Conservation (phyloP, 768 basidiomycete genomes). For the Rhizopogon roseolus region DNA sequence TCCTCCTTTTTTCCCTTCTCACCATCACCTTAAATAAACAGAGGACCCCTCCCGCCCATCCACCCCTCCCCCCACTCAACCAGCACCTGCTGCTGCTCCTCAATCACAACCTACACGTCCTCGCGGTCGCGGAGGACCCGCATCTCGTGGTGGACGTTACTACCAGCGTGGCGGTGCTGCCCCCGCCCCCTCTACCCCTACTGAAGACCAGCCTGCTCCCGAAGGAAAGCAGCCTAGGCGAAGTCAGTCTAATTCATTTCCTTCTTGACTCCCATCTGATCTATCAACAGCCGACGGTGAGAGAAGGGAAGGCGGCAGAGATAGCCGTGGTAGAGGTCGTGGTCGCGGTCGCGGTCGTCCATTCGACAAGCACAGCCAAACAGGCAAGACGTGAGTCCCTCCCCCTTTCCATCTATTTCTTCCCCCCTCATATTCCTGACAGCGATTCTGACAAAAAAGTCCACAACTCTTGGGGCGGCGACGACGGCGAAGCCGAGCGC, state of each 20-base stretch:
- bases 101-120: conserved; percentile 27
- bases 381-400: conserved; percentile 69
- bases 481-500: conserved; percentile 81
- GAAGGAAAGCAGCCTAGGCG: conserved; percentile 28
- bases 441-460: conserved; percentile 96
- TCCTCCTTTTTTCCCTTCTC: conserved; percentile 1
- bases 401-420: background rate
- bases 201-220: conserved; percentile 31
- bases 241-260: conserved; percentile 17
- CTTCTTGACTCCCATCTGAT: background rate
- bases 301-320: conserved; percentile 36
- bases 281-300: conserved; percentile 35
- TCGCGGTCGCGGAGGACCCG: conserved; percentile 51
- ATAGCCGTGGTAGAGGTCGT: conserved; percentile 40
- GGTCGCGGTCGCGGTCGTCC: conserved; percentile 62
- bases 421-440: conserved; percentile 9
- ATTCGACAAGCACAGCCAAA: conserved; percentile 84
- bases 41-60: conserved; percentile 43
- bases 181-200: conserved; percentile 32
- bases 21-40: conserved; percentile 17
- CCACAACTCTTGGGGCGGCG: conserved; percentile 93
- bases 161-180: conserved; percentile 58
- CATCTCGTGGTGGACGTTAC: conserved; percentile 65
- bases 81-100: conserved; percentile 23
- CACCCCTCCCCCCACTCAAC: conserved; percentile 32